phyloP scores from a whole-genome alignment of 768 basidiomycete genomes.

The Wakefieldia striispora region DNA sequence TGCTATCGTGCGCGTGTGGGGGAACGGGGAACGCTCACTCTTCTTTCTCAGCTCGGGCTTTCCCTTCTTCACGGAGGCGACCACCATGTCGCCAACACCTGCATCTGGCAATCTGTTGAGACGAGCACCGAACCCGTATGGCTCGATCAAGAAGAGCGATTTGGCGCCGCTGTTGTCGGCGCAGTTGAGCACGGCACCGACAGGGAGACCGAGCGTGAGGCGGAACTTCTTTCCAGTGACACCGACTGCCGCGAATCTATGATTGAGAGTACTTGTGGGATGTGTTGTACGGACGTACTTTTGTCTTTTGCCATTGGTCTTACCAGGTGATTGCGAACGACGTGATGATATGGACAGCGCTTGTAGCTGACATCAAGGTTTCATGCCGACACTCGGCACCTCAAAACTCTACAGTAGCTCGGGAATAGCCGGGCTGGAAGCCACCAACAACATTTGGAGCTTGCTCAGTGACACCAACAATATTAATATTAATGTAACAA shows the following conservation, averaged over 20 bases:
- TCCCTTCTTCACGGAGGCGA: slow-evolving; percentile 98
- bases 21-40: slow-evolving; percentile 55
- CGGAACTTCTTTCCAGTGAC: slow-evolving; percentile 95
- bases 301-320: slow-evolving; percentile 27
- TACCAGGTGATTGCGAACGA: slow-evolving; percentile 6
- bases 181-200: slow-evolving; percentile 94
- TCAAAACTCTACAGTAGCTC: slow-evolving; percentile 14
- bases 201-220: slow-evolving; percentile 90
- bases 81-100: slow-evolving; percentile 93
- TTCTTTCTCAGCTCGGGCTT: slow-evolving; percentile 99
- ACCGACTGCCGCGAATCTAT: slow-evolving; percentile 35
- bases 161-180: slow-evolving; percentile 99
- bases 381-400: slow-evolving; percentile 20
- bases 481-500: too few relatives aligned
- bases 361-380: slow-evolving; percentile 16
- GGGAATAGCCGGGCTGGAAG: too few relatives aligned
- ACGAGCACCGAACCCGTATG: slow-evolving; percentile 92
- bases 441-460: too few relatives aligned
- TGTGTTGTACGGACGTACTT: not conserved
- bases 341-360: not conserved
- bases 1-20: not conserved
- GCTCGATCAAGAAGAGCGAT: slow-evolving; percentile 92
- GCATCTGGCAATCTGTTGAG: slow-evolving; percentile 97
- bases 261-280: not conserved
- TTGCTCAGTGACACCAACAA: too few relatives aligned